phyloP scores from a whole-genome alignment of 306 rosid species.

The Canavalia gladiata region DNA sequence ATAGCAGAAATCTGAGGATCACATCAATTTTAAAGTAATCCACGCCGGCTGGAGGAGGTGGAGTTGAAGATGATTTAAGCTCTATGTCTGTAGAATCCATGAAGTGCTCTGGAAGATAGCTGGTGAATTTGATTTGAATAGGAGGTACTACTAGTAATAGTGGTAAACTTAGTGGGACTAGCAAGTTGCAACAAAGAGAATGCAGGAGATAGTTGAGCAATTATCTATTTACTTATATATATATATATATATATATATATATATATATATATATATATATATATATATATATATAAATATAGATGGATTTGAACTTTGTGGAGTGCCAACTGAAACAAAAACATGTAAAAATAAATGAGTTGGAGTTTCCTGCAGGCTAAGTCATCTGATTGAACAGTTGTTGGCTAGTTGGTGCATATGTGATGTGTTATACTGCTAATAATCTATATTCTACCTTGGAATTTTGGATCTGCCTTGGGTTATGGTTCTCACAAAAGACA shows the following conservation, averaged over 20 bases:
- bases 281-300: neutral
- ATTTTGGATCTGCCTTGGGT: slow-evolving; percentile 8
- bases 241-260: neutral
- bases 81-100: slow-evolving; percentile 68
- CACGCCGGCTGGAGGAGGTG: neutral
- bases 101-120: slow-evolving; percentile 34
- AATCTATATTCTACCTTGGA: neutral
- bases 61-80: slow-evolving; percentile 32
- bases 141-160: slow-evolving; percentile 1
- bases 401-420: slow-evolving; percentile 1
- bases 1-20: slow-evolving; percentile 63
- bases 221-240: slow-evolving; percentile 29
- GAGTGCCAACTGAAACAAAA: slow-evolving; percentile 11
- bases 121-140: slow-evolving; percentile 37
- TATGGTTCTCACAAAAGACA: slow-evolving; percentile 35
- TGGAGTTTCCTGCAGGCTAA: slow-evolving; percentile 67
- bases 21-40: slow-evolving; percentile 53
- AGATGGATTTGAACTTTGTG: neutral
- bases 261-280: no score
- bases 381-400: slow-evolving; percentile 15
- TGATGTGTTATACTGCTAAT: slow-evolving; percentile 4
- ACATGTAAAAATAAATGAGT: slow-evolving; percentile 21
- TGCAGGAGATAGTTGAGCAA: slow-evolving; percentile 8
- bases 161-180: slow-evolving; percentile 25
- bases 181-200: neutral